These are phyloP conservation scores for Boletus pseudopeckii DNA, from an alignment of 768 basidiomycete species.

Conservation along the genomic window DNA sequence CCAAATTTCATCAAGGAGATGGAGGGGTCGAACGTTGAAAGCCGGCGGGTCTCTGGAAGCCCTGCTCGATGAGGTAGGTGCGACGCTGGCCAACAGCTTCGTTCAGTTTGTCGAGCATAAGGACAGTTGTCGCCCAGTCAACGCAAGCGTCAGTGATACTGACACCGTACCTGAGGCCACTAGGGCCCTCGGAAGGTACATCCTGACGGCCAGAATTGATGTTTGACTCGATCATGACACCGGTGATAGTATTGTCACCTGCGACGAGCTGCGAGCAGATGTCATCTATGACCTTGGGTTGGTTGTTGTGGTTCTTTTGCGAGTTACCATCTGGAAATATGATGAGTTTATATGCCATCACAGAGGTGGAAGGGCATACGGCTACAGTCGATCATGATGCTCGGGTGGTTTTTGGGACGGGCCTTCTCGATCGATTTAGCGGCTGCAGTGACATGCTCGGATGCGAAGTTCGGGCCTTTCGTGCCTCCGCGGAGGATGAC, in stretches of 20 bases:
- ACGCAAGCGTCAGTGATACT: constrained; percentile 93
- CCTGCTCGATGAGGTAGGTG: constrained; percentile 20
- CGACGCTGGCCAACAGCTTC: constrained; percentile 35
- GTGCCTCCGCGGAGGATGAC: constrained; percentile 94
- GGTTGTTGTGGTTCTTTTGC: constrained; percentile 90
- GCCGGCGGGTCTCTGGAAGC: constrained; percentile 26
- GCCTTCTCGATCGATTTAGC: constrained; percentile 63
- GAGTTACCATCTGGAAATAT: constrained; percentile 81
- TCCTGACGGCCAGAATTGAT: constrained; percentile 90
- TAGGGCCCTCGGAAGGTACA: constrained; percentile 70
- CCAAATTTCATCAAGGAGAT: constrained; percentile 6
- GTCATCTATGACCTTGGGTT: constrained; percentile 72
- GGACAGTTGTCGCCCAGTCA: constrained; percentile 75
- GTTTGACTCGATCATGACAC: constrained; percentile 97
- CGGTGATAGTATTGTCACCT: constrained; percentile 73
- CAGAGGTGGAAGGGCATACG: constrained; percentile 43
- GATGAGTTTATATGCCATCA: background rate
- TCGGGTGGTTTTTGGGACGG: constrained; percentile 47
- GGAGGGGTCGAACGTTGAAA: constrained; percentile 21
- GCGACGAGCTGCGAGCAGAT: constrained; percentile 71
- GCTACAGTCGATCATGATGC: constrained; percentile 87
- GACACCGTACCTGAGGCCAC: constrained; percentile 70
- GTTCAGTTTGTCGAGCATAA: constrained; percentile 72
- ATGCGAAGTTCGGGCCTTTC: constrained; percentile 83
- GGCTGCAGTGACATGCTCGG: constrained; percentile 67